phyloP scores from a whole-genome alignment of 1,284 basidiomycete species.

The Pseudozyma sp. region DNA sequence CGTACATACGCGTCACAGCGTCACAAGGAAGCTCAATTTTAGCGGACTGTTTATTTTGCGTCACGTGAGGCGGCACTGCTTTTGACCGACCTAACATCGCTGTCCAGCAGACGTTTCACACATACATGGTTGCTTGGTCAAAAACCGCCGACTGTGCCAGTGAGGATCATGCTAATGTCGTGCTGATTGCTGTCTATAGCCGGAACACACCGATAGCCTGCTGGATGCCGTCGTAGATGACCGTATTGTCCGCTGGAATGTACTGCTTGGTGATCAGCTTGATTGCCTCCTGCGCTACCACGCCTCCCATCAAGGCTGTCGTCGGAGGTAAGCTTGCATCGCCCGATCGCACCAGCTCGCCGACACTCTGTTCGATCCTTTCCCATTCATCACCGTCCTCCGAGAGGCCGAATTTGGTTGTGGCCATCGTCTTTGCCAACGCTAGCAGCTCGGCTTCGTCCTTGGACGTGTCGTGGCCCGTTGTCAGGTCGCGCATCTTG shows the following conservation, averaged over 20 bases:
- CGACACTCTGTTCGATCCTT: constrained; percentile 76
- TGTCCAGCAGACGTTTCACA: background rate
- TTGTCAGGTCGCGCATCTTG: constrained; percentile 68
- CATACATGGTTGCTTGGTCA: background rate
- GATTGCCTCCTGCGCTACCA: constrained; percentile 97
- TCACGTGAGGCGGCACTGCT: constrained; percentile 3
- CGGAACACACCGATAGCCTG: constrained; percentile 60
- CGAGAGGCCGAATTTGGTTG: constrained; percentile 13
- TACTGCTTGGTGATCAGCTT: constrained; percentile 98
- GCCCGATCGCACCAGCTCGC: constrained; percentile 84
- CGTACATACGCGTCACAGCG: constrained; percentile 6
- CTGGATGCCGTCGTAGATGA: constrained; percentile 86
- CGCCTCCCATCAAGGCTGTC: constrained; percentile 89
- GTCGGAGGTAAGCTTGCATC: constrained; percentile 85
- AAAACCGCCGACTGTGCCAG: background rate
- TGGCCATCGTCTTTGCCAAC: constrained; percentile 27
- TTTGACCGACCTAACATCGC: background rate
- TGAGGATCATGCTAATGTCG: background rate
- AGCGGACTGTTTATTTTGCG: background rate
- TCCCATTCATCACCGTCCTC: constrained; percentile 70
- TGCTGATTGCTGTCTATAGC: constrained; percentile 28
- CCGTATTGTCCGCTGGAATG: constrained; percentile 86
- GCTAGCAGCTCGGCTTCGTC: constrained; percentile 57
- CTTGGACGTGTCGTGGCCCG: constrained; percentile 51
- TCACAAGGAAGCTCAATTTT: no score